Evolutionary conservation across 306 rosid species (phyloP).

Genomic region (Acacia melanoxylon): DNA sequence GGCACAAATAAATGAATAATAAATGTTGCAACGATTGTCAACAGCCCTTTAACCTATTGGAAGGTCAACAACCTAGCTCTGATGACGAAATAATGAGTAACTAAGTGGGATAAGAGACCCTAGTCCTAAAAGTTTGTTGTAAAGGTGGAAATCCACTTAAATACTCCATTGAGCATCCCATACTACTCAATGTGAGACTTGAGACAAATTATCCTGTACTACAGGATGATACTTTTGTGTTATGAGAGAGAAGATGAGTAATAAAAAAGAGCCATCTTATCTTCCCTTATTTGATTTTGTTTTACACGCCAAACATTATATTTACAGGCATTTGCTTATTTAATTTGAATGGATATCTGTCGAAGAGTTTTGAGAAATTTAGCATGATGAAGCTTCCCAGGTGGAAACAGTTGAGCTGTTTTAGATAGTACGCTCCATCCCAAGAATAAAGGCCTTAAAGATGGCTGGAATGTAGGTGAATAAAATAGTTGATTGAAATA

Average conservation of each 20-base stretch:
- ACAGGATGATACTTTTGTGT: background rate
- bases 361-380: slow-evolving; percentile 87
- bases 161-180: background rate
- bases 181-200: background rate
- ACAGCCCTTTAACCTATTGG: too few relatives aligned
- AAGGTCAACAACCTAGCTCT: too few relatives aligned
- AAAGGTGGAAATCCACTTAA: too few relatives aligned
- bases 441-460: background rate
- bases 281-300: background rate
- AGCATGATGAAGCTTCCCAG: slow-evolving; percentile 82
- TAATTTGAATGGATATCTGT: slow-evolving; percentile 63
- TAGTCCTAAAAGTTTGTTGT: background rate
- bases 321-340: slow-evolving; percentile 22
- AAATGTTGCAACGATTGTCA: background rate
- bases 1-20: background rate
- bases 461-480: background rate
- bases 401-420: slow-evolving; percentile 91
- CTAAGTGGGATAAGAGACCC: background rate
- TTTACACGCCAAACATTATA: background rate
- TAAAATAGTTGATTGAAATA: background rate
- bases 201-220: background rate
- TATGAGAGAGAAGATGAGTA: background rate
- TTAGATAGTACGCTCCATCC: too few relatives aligned
- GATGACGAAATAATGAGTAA: too few relatives aligned
- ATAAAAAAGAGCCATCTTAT: too few relatives aligned